A percentile compares a stretch with the other conserved stretches of the same genome.
Evolutionary conservation across 352 stramenopile species (phyloP).

Genomic region (Phytophthora macrochlamydospora): DNA sequence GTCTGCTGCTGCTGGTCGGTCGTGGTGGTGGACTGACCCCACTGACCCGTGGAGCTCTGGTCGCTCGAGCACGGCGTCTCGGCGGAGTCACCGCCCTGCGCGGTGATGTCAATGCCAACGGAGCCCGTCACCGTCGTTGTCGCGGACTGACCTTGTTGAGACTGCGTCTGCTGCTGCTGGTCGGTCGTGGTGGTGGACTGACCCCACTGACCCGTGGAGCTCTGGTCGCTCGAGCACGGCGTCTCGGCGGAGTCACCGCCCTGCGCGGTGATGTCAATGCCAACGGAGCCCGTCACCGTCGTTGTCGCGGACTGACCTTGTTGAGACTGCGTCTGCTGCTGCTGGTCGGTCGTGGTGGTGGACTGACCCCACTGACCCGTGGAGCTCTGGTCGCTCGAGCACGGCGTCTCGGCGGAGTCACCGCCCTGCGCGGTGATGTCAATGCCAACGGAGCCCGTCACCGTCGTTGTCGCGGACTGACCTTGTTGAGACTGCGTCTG

Average conservation of each 20-base stretch:
- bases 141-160: neutral
- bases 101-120: neutral
- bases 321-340: constrained; percentile 1
- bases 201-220: neutral
- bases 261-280: constrained; percentile 4
- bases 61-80: constrained; percentile 24
- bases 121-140: neutral
- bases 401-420: constrained; percentile 7
- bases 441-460: neutral
- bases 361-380: constrained; percentile 2
- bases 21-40: constrained; percentile 1
- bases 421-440: neutral
- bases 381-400: constrained; percentile 4
- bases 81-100: neutral
- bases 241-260: constrained; percentile 1
- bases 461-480: neutral
- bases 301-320: constrained; percentile 4
- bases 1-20: neutral
- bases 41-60: constrained; percentile 14
- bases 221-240: neutral
- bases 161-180: neutral
- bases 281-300: constrained; percentile 2
- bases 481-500: neutral
- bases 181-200: too few relatives aligned
- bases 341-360: neutral